phyloP scores from a whole-genome alignment of 257 asterid genomes.

The Ilex aquifolium region DNA sequence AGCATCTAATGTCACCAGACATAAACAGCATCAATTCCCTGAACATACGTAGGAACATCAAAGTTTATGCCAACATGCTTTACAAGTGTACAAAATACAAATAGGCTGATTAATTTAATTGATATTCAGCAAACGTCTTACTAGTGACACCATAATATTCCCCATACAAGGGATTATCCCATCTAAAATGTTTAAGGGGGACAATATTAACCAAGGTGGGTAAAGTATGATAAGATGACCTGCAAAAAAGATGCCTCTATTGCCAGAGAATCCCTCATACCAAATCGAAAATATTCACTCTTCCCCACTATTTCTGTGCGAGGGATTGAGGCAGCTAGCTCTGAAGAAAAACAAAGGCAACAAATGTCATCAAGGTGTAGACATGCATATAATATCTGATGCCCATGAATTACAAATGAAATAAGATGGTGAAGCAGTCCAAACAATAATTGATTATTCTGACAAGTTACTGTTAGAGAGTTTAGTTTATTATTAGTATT shows the following conservation, averaged over 20 bases:
- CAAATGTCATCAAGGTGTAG: no score
- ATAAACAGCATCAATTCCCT: neutral
- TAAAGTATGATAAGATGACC: conserved; percentile 34
- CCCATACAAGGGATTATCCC: neutral
- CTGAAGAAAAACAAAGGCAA: conserved; percentile 36
- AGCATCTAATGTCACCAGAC: neutral
- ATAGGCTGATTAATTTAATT: neutral
- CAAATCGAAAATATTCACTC: conserved; percentile 91
- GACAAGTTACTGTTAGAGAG: no score
- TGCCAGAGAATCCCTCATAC: conserved; percentile 97
- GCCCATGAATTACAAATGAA: no score
- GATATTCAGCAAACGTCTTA: neutral
- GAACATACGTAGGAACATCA: neutral
- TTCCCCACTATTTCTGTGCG: conserved; percentile 72
- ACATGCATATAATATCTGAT: no score
- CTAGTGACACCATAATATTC: neutral
- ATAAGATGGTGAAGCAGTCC: no score
- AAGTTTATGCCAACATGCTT: neutral
- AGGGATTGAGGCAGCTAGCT: conserved; percentile 49
- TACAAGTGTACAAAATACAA: neutral
- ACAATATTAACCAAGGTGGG: neutral
- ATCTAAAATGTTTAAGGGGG: neutral
- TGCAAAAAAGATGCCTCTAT: conserved; percentile 94
- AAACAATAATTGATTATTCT: no score
- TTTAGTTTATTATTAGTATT: no score